Base-by-base conservation (phyloP, 768 basidiomycete species). In the Amanita pseudoporphyria region DNA sequence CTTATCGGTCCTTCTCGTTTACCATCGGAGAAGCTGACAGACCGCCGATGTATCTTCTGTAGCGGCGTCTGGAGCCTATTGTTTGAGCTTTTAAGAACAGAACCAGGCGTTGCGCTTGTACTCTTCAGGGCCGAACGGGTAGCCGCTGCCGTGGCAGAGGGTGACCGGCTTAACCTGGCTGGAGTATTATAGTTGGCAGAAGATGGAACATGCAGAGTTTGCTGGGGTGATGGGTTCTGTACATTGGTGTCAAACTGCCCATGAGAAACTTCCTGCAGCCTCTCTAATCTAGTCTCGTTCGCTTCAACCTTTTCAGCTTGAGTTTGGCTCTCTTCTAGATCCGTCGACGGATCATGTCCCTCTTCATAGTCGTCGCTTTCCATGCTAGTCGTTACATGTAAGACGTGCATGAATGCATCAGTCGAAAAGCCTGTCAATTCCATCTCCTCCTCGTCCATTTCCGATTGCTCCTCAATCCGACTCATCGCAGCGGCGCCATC, bases 21-120 rank as follows among this genome's bases (percentile, higher is more conserved):
- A 5, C 96, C 96, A 61, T 99, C 96, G 21, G 93, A 96, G 68
- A 99, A 99, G 64, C 91, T 95, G 51, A 99, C 95, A 37, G 87
- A 91, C 33, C 91, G 76, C n/a, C 82, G 78, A 56, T 83, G 79
- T 10, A 67, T 65, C 46, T 60, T 67, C 42, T 70, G 70, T 33
- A 72, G 63, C n/a, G 82, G 84, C 14, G 79, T 86, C 52, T 71
- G 71, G 55, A 76, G 66, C 44, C 67, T 68, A n/a, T 65, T 59
- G 57, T 60, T 73, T 18, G 72, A 63, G 57, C 76, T 73, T 58
- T 78, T 81, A 64, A 84, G 58, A 9, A 68, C 81, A 9, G 85
- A 80, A 16, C 65, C 72, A 3, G 83, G 83, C 14, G 82, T 84
- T 36, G 62, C 67, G 55, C 62, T 64, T 45, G 58, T 54, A 49